Conservation (phyloP, 2,329 filamentous ascomycete species). For the Cladosporium sp. region DNA sequence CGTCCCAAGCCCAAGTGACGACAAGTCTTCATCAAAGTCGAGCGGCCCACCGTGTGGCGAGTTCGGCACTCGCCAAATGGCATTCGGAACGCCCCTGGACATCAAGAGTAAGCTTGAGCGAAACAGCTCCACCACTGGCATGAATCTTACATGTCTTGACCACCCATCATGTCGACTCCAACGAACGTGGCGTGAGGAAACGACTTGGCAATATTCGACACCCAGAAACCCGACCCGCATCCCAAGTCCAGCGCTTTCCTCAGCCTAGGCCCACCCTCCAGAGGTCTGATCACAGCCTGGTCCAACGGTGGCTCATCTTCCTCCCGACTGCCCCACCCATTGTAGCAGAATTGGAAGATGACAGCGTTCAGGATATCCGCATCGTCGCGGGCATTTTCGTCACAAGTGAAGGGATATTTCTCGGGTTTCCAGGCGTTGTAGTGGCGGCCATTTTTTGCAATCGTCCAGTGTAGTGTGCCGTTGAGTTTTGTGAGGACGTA, state of each 20-base stretch:
- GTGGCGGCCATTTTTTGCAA: background rate
- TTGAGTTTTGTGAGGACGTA: background rate
- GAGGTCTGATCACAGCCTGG: background rate
- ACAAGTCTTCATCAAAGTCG: background rate
- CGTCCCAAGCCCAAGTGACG: background rate
- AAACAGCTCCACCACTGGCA: too few species aligned
- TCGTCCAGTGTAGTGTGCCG: background rate
- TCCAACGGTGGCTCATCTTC: background rate
- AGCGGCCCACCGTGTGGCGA: background rate
- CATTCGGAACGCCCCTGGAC: background rate
- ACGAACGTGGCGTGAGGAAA: background rate
- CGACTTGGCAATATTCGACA: constrained; percentile 67
- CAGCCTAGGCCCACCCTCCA: background rate
- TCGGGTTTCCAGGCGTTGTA: constrained; percentile 5
- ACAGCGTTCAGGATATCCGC: background rate
- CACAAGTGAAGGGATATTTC: constrained; percentile 6
- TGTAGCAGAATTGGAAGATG: background rate
- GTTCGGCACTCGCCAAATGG: background rate
- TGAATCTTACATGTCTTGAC: background rate
- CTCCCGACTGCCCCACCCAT: background rate
- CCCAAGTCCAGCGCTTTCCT: constrained; percentile 60
- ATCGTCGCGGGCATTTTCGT: background rate
- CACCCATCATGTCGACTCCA: background rate
- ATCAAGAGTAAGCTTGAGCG: background rate
- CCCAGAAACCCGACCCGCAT: constrained; percentile 90